phyloP scores from a whole-genome alignment of 176 grass and related monocot genomes.

The Oryza coarctata region DNA sequence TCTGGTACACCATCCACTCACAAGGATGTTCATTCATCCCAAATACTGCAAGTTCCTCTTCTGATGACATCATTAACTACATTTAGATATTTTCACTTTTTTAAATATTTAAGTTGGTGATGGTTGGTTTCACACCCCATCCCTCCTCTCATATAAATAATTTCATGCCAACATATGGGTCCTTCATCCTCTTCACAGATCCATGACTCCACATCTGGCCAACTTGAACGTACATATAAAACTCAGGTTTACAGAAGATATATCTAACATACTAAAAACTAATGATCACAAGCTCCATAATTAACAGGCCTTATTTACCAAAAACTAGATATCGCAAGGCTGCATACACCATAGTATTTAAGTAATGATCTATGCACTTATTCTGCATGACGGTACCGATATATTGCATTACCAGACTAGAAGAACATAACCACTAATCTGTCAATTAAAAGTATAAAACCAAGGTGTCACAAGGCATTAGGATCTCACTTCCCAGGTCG shows the following conservation, averaged over 20 bases:
- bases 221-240: background rate
- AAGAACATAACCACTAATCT: background rate
- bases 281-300: background rate
- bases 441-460: background rate
- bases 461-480: background rate
- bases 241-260: background rate
- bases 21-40: background rate
- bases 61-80: background rate
- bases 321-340: background rate
- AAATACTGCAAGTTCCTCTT: background rate
- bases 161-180: background rate
- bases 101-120: background rate
- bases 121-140: background rate
- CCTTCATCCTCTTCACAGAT: background rate
- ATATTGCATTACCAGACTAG: too few species aligned
- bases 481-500: conserved; percentile 58
- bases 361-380: too few species aligned
- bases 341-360: background rate
- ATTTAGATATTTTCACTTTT: background rate
- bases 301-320: background rate
- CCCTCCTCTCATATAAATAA: background rate
- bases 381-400: too few species aligned
- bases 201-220: background rate
- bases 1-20: too few species aligned
- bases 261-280: background rate